Evolutionary conservation across 2,329 filamentous ascomycete species (phyloP).

Genomic region (Aspergillus sp.): DNA sequence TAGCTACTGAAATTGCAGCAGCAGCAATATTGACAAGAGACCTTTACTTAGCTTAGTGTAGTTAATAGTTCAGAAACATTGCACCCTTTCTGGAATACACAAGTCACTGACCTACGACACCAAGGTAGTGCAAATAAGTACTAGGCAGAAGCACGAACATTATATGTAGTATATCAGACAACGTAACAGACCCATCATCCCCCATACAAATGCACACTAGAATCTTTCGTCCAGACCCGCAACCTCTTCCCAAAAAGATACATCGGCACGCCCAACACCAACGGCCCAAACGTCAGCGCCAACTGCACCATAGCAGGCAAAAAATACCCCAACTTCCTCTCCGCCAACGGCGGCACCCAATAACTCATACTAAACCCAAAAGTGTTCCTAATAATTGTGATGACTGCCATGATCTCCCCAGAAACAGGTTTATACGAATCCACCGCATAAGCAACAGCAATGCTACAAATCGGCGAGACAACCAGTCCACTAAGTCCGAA

Average conservation of each 20-base stretch:
- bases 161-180: no score
- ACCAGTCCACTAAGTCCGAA: slow-evolving; percentile 3
- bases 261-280: slow-evolving; percentile 1
- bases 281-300: slow-evolving; percentile 1
- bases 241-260: slow-evolving; percentile 5
- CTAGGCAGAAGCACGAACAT: no score
- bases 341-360: slow-evolving; percentile 1
- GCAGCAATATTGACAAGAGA: no score
- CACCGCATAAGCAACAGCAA: slow-evolving; percentile 7
- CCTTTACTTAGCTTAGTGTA: no score
- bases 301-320: slow-evolving; percentile 5
- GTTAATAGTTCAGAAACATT: no score
- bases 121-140: no score
- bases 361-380: slow-evolving; percentile 11
- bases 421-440: slow-evolving; percentile 10
- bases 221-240: neutral
- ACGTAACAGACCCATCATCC: fast-evolving
- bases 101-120: no score
- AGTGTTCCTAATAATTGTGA: slow-evolving; percentile 7
- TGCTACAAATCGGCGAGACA: slow-evolving; percentile 1
- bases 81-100: no score
- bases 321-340: neutral
- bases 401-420: slow-evolving; percentile 9
- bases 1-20: no score
- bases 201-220: slow-evolving; percentile 1